Base-by-base conservation (phyloP, 805 yeast species). In the Zygotorulaspora danielsina region DNA sequence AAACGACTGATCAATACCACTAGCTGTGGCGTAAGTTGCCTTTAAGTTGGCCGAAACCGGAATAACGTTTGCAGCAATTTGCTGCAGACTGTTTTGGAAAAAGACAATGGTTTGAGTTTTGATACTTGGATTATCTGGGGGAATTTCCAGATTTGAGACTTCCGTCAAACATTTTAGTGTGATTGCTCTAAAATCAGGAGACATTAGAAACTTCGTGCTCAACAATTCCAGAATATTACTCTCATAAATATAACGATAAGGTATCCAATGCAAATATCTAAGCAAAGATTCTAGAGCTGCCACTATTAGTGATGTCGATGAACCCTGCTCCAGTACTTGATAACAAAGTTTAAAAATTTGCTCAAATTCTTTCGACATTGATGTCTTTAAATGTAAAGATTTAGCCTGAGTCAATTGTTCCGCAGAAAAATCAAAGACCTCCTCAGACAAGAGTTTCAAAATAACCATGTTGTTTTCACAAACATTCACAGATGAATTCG, bases 401-500 rank as follows among this genome's bases (percentile, higher is more conserved):
- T 90, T 90, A 5, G 96, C 95, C 65, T 87, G 96, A 31, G 99
- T 93, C 85, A 93, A 81, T 60, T 86, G 95, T 49, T 89, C 97
- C 35, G 88, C 86, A n/a, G 94, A 81, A 60, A 73, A 93, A 66
- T 93, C 97, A 61, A 90, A 93, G 13, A 93, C 94, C 66, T 93
- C 99, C 67, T 93, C 99, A 37, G 94, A 81, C 52, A 93, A 73
- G 49, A 93, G 71, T 54, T 83, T 84, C 60, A 93, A 73, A 44
- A 93, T 89, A 46, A 81, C 79, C 97, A 93, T 90, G 66, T 93
- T 93, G 68, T 93, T 93, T 65, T 93, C 98, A 69, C 98, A 93
- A 37, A 93, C 96, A 55, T 88, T 90, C 63, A 84, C 78, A 16
- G 93, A 81, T 10, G 90, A 78, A 48, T 86, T 77, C 32, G 94